A percentile compares a stretch with the other conserved stretches of the same genome.
These are phyloP conservation scores for Skeletonema marinoi DNA, from an alignment of 108 stramenopile species.

Conservation along the genomic window DNA sequence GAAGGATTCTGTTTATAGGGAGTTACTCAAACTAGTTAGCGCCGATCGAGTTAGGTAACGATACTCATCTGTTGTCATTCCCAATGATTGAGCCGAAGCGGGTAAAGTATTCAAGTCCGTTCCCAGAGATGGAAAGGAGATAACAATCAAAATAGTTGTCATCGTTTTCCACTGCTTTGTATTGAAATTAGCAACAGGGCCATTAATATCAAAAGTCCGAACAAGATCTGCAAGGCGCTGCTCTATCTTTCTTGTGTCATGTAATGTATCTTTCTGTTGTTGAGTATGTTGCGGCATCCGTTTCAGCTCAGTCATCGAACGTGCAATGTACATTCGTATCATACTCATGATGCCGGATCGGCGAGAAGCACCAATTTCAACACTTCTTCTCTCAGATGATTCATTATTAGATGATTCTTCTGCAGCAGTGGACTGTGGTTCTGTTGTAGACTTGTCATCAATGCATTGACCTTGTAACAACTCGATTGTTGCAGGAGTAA, in stretches of 20 bases:
- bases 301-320: constrained; percentile 55
- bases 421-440: neutral
- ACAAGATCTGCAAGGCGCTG: constrained; percentile 60
- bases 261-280: constrained; percentile 36
- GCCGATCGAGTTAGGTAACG: constrained; percentile 59
- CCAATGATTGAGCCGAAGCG: constrained; percentile 42
- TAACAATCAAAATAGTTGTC: constrained; percentile 67
- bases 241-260: constrained; percentile 18
- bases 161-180: constrained; percentile 67
- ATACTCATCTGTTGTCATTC: constrained; percentile 63
- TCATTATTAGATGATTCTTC: neutral
- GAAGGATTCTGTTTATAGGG: neutral
- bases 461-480: constrained; percentile 13
- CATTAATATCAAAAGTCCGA: constrained; percentile 62
- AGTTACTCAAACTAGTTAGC: constrained; percentile 27
- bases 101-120: constrained; percentile 24
- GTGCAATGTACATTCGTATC: constrained; percentile 61
- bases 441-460: neutral
- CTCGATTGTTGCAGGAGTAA: constrained; percentile 26
- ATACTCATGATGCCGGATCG: constrained; percentile 77
- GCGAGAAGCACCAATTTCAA: constrained; percentile 69
- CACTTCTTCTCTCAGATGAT: constrained; percentile 1
- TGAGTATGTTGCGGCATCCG: constrained; percentile 16
- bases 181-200: constrained; percentile 57
- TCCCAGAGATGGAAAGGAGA: constrained; percentile 39